These are phyloP conservation scores for Clarireedia paspali DNA, from an alignment of 2,329 filamentous ascomycete genomes.

Conservation along the genomic window DNA sequence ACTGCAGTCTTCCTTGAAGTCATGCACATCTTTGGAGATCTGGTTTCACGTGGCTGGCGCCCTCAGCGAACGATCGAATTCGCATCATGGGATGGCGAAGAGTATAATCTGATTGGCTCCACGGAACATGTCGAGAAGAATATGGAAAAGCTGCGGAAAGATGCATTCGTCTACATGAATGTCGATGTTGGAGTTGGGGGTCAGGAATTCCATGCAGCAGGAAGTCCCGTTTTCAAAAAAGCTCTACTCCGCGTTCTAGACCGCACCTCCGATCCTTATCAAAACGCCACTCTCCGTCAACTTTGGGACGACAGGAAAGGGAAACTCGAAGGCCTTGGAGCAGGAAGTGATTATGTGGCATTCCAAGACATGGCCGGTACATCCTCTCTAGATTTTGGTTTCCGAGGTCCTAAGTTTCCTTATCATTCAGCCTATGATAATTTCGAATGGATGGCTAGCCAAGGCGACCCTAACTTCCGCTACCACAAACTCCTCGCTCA, in stretches of 20 bases:
- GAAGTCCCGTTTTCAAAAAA: constrained; percentile 71
- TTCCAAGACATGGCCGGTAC: constrained; percentile 90
- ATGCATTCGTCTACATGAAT: constrained; percentile 85
- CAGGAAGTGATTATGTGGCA: constrained; percentile 74
- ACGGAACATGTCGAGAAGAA: constrained; percentile 92
- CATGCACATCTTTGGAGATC: constrained; percentile 72
- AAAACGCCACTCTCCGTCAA: constrained; percentile 64
- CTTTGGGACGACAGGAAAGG: constrained; percentile 64
- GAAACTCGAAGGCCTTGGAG: constrained; percentile 61
- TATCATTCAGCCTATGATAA: constrained; percentile 85
- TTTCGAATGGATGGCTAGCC: constrained; percentile 73
- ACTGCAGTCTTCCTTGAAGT: constrained; percentile 90
- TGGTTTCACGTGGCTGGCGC: constrained; percentile 73
- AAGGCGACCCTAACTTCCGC: constrained; percentile 73
- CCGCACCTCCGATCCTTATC: constrained; percentile 63
- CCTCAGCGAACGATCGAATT: constrained; percentile 94
- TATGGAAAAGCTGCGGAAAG: constrained; percentile 59
- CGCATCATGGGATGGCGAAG: constrained; percentile 89
- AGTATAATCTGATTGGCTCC: constrained; percentile 89
- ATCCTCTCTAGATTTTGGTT: constrained; percentile 79
- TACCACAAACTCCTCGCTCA: constrained; percentile 77
- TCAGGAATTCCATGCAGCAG: constrained; percentile 64
- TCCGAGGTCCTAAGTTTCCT: constrained; percentile 58
- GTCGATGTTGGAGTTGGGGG: constrained; percentile 79
- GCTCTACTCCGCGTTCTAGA: constrained; percentile 66